phyloP scores from a whole-genome alignment of 768 basidiomycete genomes.

The Coprinopsis strossmayeri region DNA sequence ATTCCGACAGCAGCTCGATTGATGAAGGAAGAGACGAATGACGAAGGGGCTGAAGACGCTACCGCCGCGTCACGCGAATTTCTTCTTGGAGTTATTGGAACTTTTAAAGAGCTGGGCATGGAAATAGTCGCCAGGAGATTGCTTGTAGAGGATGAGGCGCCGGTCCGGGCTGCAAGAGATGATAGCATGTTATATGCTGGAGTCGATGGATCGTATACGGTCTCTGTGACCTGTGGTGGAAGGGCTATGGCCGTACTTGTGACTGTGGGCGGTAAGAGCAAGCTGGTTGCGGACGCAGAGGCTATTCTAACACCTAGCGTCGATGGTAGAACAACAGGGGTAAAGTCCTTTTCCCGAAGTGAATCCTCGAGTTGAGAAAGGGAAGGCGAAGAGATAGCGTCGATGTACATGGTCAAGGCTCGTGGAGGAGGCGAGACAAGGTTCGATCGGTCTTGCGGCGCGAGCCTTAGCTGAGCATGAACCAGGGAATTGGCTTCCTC shows the following conservation, averaged over 20 bases:
- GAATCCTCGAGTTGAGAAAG: not conserved
- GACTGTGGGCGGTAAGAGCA: constrained; percentile 14
- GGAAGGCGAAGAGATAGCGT: constrained; percentile 39
- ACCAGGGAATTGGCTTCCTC: not conserved
- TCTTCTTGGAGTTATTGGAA: constrained; percentile 25
- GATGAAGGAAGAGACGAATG: constrained; percentile 22
- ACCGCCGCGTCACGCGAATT: not conserved
- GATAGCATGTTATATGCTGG: constrained; percentile 60
- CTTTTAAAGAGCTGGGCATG: constrained; percentile 24
- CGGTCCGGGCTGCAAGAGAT: constrained; percentile 29
- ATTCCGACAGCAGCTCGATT: constrained; percentile 3
- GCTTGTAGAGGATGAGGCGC: constrained; percentile 1
- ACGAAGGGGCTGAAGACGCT: constrained; percentile 15
- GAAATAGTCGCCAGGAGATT: constrained; percentile 18
- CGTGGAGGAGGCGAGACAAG: constrained; percentile 66
- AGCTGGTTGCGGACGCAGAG: constrained; percentile 19
- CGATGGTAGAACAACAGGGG: constrained; percentile 54
- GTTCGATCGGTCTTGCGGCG: constrained; percentile 44
- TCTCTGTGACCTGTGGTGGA: constrained; percentile 30
- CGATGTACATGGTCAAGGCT: constrained; percentile 70
- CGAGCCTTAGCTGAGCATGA: constrained; percentile 24
- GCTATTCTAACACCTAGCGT: constrained; percentile 58
- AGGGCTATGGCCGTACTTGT: constrained; percentile 14
- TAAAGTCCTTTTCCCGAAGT: not conserved
- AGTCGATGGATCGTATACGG: constrained; percentile 35